Evolutionary conservation across 345 rosid species (phyloP), one percentile per base, ranked within the genome.

Genomic region (Pugionium cornutum): DNA sequence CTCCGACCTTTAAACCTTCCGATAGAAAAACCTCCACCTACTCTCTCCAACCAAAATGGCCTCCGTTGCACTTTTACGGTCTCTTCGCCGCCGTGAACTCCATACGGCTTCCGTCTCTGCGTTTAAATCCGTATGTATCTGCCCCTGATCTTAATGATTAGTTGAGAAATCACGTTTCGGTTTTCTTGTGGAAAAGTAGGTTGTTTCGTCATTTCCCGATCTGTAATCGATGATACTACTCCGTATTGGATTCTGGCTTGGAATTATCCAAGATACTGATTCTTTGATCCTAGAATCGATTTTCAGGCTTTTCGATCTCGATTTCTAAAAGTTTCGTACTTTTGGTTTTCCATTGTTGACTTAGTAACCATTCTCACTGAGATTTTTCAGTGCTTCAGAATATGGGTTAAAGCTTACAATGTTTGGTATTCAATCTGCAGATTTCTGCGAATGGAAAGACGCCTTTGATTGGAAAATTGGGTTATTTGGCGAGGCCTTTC

Each of bases 391-490:
- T 27, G n/a, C 6, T 28, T 46, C 10, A 1, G 18, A 48, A 5
- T 18, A 10, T 36, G 30, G 5, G 32, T 37, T 31, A 3, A 53
- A 73, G 54, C 64, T 53, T 5, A 51, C 43, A 45, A 27, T 46
- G 2, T 18, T 46, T 53, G 1, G 39, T 64, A 28, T 34, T 64
- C 32, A 3, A 58, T 39, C 2, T 37, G 65, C 72, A 81, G 91
- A 40, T 83, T 59, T 58, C 80, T 53, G 75, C 77, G 4, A 81
- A 78, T 76, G 82, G 76, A 54, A 86, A 78, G 68, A 70, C 82
- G 3, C 75, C 84, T 25, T 53, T 82, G 84, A 43, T 76, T 18
- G 69, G 77, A n/a, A 81, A 47, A 42, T 53, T 72, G 53, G 57
- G 76, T 65, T 47, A 68, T 11, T 68, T 80, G 18, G 18, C 18